These are phyloP conservation scores for Podospora sp. DNA, from an alignment of 495 filamentous ascomycete species.

Conservation along the genomic window DNA sequence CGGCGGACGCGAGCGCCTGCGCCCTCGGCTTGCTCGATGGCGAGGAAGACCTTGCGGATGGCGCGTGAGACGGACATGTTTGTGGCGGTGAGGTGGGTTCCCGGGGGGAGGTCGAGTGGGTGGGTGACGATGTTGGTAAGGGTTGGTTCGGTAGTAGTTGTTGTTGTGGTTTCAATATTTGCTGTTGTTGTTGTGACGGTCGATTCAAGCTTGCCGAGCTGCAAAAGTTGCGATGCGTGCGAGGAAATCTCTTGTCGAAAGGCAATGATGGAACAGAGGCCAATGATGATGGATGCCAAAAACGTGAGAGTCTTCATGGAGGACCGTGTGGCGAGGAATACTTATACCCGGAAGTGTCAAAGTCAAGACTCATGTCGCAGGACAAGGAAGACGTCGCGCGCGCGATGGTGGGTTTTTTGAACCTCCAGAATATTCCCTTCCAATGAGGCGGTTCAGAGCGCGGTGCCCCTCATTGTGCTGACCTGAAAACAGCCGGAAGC, in stretches of 20 bases:
- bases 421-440: neutral
- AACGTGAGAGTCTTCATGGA: neutral
- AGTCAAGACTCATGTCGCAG: neutral
- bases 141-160: neutral
- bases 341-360: neutral
- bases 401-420: neutral
- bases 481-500: too few species aligned
- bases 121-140: neutral
- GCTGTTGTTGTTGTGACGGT: neutral
- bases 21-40: constrained; percentile 85
- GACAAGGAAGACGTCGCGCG: neutral
- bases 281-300: neutral
- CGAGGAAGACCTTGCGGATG: constrained; percentile 80
- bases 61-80: constrained; percentile 70
- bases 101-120: constrained; percentile 11
- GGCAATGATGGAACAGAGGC: neutral
- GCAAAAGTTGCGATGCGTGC: neutral
- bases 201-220: neutral
- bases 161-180: too few species aligned
- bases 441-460: too few species aligned
- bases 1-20: constrained; percentile 86
- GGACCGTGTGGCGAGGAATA: neutral
- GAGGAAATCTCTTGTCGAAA: neutral
- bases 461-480: too few species aligned
- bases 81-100: constrained; percentile 35